These are phyloP conservation scores for Butyriboletus loyo DNA, from an alignment of 768 basidiomycete genomes.

Conservation along the genomic window DNA sequence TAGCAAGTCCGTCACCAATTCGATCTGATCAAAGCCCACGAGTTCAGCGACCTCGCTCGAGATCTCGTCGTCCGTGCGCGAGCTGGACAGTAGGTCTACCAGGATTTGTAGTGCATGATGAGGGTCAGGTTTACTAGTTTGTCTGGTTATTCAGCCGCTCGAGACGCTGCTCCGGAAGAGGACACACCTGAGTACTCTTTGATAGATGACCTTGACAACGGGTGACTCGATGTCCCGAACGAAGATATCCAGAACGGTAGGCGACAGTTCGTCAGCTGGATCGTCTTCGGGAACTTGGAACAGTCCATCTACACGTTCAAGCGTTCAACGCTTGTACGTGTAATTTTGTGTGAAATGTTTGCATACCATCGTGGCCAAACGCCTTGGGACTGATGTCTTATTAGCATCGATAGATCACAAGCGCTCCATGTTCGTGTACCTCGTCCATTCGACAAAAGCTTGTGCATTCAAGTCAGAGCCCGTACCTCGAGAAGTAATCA, in stretches of 20 bases:
- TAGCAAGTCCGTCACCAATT: conserved; percentile 71
- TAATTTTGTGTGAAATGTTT: not conserved
- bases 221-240: not conserved
- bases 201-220: conserved; percentile 4
- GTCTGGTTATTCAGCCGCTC: conserved; percentile 3
- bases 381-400: conserved; percentile 12
- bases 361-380: conserved; percentile 16
- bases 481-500: conserved; percentile 15
- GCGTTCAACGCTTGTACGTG: conserved; percentile 2
- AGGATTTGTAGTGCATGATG: conserved; percentile 18
- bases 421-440: conserved; percentile 13
- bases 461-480: conserved; percentile 13
- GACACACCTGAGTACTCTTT: conserved; percentile 18
- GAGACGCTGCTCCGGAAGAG: not conserved
- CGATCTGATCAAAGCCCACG: conserved; percentile 82
- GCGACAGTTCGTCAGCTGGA: conserved; percentile 19
- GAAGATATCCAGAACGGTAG: conserved; percentile 36
- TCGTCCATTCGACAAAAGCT: conserved; percentile 22
- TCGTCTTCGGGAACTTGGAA: conserved; percentile 11
- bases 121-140: conserved; percentile 12
- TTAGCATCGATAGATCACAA: conserved; percentile 15
- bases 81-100: conserved; percentile 44
- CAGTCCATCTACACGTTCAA: conserved; percentile 12
- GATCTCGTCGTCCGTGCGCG: conserved; percentile 62
- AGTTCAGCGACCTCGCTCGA: conserved; percentile 76